Base-by-base conservation (phyloP, 1,139 yeast species). In the Yamadazyma membranifaciens region DNA sequence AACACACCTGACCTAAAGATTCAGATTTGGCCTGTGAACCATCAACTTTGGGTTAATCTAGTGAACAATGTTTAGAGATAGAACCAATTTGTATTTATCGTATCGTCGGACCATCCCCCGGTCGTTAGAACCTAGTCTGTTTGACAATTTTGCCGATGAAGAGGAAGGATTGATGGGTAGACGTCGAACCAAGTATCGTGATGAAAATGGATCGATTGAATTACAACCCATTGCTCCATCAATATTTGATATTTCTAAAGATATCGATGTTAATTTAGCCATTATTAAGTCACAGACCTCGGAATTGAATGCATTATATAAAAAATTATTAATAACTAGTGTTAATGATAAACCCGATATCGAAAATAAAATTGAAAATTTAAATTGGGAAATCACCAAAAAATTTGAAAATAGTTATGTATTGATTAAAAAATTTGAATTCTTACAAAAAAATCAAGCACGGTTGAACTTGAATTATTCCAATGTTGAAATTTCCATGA, bases 261-360 rank as follows among this genome's bases (percentile, higher is more conserved):
- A 84, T 44, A 78, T 92, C 9, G 95, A 89, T 57, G 77, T 69
- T 26, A 66, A 77, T 44, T 62, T 91, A 33, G 59, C 50, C 1
- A 67, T 67, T 15, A 73, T 85, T 41, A 73, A 75, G 43, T 49
- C 54, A 32, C 66, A 81, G 52, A 74, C 83, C 47, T 68, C 71
- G 45, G 77, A 74, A 44, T 69, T 92, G 52, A 83, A 81, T 41
- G 73, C 76, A 28, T 61, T 88, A 37, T 94, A 94, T 59, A 83
- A 86, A 58, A 85, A 83, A 61, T 85, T 91, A 50, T 73, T 92
- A 24, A 75, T 92, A 36, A 96, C 96, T 2, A 92, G 92, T 31
- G 87, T 89, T 55, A 82, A 78, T 48, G 97, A 91, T 57, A 75
- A 87, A 47, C 74, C 80, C 2, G 71, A 73, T 16, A 81, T 81